Conservation (phyloP, 169 alveolate species). For the Plasmodium yoelii region DNA sequence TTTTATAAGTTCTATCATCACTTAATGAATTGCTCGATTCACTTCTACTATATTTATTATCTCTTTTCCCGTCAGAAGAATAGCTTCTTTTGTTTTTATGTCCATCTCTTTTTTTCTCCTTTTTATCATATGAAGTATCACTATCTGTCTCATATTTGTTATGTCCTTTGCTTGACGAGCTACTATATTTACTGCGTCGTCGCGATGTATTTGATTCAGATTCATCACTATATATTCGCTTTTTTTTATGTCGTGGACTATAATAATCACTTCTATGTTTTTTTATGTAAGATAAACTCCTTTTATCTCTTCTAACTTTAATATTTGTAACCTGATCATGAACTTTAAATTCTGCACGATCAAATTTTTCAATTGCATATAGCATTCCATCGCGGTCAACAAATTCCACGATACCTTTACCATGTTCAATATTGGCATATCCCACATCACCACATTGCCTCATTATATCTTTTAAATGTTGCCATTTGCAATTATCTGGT, state of each 20-base stretch:
- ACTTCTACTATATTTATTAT: conserved; percentile 47
- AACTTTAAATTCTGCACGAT: conserved; percentile 83
- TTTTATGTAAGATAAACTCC: conserved; percentile 50
- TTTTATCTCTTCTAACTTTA: conserved; percentile 75
- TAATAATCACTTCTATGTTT: conserved; percentile 58
- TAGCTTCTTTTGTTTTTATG: conserved; percentile 6
- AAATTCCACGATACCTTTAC: conserved; percentile 85
- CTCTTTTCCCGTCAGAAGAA: neutral
- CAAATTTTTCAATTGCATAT: conserved; percentile 83
- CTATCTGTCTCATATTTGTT: conserved; percentile 42
- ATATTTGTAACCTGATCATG: conserved; percentile 75
- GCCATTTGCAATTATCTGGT: conserved; percentile 89
- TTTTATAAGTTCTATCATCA: conserved; percentile 54
- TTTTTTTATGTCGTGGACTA: conserved; percentile 61
- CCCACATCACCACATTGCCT: conserved; percentile 89
- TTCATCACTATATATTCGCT: conserved; percentile 69
- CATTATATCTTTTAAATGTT: conserved; percentile 88
- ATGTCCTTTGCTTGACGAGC: conserved; percentile 38
- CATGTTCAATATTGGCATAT: conserved; percentile 83
- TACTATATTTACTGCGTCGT: conserved; percentile 48
- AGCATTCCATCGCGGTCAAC: conserved; percentile 80
- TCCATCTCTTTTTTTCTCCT: conserved; percentile 27
- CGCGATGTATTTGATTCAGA: conserved; percentile 62
- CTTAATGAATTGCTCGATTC: conserved; percentile 51
- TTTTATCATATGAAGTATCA: conserved; percentile 44